These are phyloP conservation scores for Micromonas pusilla DNA, from an alignment of 139 green algal genomes.

Conservation along the genomic window DNA sequence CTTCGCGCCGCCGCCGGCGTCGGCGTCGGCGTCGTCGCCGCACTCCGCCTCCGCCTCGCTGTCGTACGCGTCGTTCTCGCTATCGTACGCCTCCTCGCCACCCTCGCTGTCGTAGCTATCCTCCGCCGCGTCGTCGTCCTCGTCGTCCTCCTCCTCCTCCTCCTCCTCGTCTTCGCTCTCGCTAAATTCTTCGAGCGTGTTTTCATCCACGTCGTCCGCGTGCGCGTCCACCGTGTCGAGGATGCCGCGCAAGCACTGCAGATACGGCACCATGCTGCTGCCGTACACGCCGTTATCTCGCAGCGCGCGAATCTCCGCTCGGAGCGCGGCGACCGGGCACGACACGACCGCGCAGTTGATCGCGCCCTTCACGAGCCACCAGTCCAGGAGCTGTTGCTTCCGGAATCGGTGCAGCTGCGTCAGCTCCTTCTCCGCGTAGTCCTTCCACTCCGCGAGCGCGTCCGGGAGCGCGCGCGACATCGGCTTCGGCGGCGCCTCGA, in stretches of 20 bases:
- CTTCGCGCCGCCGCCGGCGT: not conserved
- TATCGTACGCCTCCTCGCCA: too few relatives aligned
- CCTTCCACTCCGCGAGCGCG: not conserved
- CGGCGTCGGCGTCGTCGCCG: constrained; percentile 1
- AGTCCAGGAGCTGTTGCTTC: not conserved
- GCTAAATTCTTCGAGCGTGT: not conserved
- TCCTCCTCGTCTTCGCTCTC: constrained; percentile 1
- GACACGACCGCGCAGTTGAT: not conserved
- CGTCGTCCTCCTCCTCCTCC: constrained; percentile 2
- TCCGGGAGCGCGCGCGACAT: not conserved
- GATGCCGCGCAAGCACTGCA: not conserved
- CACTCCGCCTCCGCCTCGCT: not conserved
- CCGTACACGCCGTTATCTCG: constrained; percentile 12
- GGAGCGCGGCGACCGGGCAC: not conserved
- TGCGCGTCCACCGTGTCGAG: constrained; percentile 9
- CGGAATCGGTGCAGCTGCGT: not conserved
- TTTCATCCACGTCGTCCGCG: not conserved
- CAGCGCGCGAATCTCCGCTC: not conserved
- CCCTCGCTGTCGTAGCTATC: not conserved
- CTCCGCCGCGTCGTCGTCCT: constrained; percentile 3
- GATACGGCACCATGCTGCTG: constrained; percentile 16
- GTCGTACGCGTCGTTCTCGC: too few relatives aligned
- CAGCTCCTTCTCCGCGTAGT: constrained; percentile 7
- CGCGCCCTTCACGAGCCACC: constrained; percentile 1
- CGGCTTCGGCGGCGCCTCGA: not conserved